Conservation (phyloP, 495 filamentous ascomycete species). For the Aspergillus sparsus region DNA sequence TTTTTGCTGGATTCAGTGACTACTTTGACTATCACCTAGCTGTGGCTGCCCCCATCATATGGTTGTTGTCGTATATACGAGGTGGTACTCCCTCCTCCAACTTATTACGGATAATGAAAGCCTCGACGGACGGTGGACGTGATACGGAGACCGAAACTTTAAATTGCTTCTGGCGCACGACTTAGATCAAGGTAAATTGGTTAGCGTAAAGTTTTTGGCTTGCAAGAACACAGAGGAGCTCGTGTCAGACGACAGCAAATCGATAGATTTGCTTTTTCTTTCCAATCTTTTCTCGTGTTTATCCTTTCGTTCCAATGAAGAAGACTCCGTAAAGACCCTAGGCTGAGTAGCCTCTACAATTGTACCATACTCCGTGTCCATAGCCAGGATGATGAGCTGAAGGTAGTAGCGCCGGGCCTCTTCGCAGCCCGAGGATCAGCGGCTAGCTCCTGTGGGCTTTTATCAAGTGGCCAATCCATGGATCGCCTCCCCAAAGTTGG, state of each 20-base stretch:
- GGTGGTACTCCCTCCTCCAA: no score
- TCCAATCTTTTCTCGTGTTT: neutral
- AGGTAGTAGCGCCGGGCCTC: neutral
- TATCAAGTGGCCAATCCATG: slow-evolving; percentile 1
- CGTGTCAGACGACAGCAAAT: neutral
- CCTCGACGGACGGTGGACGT: no score
- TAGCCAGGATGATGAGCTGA: neutral
- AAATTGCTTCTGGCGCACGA: no score
- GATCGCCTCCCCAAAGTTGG: slow-evolving; percentile 13
- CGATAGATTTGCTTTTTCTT: neutral
- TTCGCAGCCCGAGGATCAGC: slow-evolving; percentile 18
- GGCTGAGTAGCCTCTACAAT: neutral
- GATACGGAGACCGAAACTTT: no score
- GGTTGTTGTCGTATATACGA: no score
- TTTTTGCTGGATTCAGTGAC: no score
- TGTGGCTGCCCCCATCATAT: no score
- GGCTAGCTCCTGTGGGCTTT: slow-evolving; percentile 5
- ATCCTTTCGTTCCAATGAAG: neutral
- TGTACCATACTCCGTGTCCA: neutral
- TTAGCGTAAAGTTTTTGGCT: neutral
- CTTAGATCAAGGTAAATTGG: neutral
- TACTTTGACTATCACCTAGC: no score
- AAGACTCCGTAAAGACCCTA: neutral
- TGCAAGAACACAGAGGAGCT: neutral
- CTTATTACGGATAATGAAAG: no score